Conservation (phyloP, 2,329 filamentous ascomycete species). For the Fusarium caatingaense region DNA sequence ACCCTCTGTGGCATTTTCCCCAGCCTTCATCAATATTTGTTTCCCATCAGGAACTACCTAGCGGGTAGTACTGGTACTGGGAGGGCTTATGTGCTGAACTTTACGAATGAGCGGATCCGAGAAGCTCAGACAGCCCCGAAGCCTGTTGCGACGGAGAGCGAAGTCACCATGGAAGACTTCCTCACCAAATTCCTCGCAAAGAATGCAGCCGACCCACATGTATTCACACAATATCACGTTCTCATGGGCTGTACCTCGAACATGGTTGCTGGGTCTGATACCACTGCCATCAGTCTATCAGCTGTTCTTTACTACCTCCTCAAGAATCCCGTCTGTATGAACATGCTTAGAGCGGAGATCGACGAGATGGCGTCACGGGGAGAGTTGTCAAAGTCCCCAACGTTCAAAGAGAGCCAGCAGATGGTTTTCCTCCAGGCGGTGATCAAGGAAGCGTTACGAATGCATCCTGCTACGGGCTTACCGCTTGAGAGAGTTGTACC, state of each 20-base stretch:
- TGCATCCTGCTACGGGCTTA: constrained; percentile 37
- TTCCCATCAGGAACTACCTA: constrained; percentile 12
- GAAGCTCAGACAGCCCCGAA: constrained; percentile 14
- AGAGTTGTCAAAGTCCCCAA: constrained; percentile 11
- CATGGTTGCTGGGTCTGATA: constrained; percentile 42
- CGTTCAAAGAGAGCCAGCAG: constrained; percentile 37
- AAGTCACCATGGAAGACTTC: constrained; percentile 33
- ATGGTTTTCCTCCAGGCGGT: constrained; percentile 38
- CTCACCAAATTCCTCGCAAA: constrained; percentile 41
- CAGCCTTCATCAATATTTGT: background rate
- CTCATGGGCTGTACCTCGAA: constrained; percentile 37
- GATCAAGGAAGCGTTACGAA: constrained; percentile 39
- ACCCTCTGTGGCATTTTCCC: constrained; percentile 12
- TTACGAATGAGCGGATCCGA: constrained; percentile 17
- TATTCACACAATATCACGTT: constrained; percentile 35
- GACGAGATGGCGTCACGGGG: too few relatives aligned
- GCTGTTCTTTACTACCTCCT: constrained; percentile 38
- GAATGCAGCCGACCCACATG: constrained; percentile 19
- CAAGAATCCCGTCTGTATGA: constrained; percentile 16
- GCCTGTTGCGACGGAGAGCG: background rate
- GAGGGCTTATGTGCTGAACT: constrained; percentile 17
- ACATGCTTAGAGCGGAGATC: constrained; percentile 23
- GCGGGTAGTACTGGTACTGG: constrained; percentile 13
- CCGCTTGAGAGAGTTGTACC: constrained; percentile 39
- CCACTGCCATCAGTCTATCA: constrained; percentile 38